Evolutionary conservation across 768 basidiomycete genomes (phyloP), one percentile per base, ranked within the genome.

Genomic region (Tricholoma bakamatsutake): DNA sequence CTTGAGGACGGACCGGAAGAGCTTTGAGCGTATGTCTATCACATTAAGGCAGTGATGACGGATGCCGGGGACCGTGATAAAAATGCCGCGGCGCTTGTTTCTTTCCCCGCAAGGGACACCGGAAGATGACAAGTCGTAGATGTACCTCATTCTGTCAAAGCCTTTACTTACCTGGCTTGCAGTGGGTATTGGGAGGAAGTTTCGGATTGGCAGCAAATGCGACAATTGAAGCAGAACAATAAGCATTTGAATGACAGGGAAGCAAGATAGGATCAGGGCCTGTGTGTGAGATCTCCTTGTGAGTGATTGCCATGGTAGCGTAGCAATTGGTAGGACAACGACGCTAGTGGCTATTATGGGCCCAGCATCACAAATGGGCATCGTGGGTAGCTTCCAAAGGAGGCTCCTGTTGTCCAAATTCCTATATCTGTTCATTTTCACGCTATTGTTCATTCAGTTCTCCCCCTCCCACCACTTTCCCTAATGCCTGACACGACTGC

Each of bases 401-500:
- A 57, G 63, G 52, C 52, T 47, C 54, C 62, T 61, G 59, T 64
- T 65, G 54, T 59, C 57, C 52, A 53, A 54, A 48, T 54, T 47
- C 43, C 58, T 60, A 60, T 55, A 47, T 55, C 21, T 43, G 27
- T 30, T 13, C 33, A 31, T 43, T 46, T 42, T 34, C 57, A 61
- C 53, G 56, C 54, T 64, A 63, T 63, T 63, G 61, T 60, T 31
- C 62, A 52, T 58, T 54, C 54, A 57, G 50, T 54, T 50, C 58
- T 58, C 56, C 58, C 51, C 52, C 55, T 58, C 53, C 60, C 35
- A 53, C 50, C 43, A 21, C 43, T 53, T 33, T 46, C 59, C 30
- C 54, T 47, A 50, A 72, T 67, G 68, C 69, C 70, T 60, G 67
- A 69, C 39, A 53, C 64, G n/a, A 52, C 66, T 50, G 52, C 58